Conservation (phyloP, 2,329 filamentous ascomycete species). For the Trichoderma sp. region DNA sequence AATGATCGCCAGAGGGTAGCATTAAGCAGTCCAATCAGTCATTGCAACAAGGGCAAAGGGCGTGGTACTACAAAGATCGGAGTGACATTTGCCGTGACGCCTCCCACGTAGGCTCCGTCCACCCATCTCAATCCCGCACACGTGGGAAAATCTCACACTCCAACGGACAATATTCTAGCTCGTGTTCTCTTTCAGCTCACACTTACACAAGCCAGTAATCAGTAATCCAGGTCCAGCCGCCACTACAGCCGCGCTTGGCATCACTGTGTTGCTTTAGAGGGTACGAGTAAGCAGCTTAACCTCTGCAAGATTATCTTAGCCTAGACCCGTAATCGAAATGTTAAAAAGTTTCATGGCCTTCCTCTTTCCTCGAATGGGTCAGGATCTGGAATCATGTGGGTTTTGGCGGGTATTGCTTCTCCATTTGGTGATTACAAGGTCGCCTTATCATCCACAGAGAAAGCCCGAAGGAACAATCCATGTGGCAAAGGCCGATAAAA, state of each 20-base stretch:
- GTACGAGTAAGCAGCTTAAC: background rate
- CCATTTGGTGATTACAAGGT: background rate
- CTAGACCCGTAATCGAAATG: background rate
- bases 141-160: background rate
- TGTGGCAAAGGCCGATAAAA: background rate
- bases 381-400: background rate
- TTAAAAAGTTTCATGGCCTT: background rate
- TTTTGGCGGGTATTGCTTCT: background rate
- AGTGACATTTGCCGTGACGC: background rate
- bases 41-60: background rate
- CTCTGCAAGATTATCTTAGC: background rate
- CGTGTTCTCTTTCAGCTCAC: background rate
- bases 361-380: background rate
- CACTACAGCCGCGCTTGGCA: background rate
- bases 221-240: background rate
- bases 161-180: background rate
- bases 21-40: background rate
- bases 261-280: background rate
- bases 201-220: background rate
- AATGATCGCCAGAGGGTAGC: background rate
- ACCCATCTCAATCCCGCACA: background rate
- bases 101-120: background rate
- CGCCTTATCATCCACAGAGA: background rate
- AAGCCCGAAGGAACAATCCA: background rate
- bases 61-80: background rate